Evolutionary conservation across 2,329 filamentous ascomycete species (phyloP).

Genomic region (Hortaea sp.): DNA sequence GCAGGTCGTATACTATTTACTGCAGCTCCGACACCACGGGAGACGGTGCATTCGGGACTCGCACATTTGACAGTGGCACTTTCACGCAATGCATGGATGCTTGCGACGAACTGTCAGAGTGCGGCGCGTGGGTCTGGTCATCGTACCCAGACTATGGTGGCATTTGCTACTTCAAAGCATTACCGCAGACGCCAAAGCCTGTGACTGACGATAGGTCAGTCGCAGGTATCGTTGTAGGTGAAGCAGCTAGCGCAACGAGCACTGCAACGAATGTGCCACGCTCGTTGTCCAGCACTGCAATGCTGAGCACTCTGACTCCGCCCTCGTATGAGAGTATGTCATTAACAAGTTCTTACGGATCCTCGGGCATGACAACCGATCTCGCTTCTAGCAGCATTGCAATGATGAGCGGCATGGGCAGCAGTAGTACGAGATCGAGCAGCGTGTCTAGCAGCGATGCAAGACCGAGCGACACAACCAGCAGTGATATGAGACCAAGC

Average conservation of each 20-base stretch:
- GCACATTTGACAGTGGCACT: slow-evolving; percentile 2
- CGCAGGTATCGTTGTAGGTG: too few species aligned
- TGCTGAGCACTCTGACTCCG: too few species aligned
- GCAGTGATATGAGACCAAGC: too few species aligned
- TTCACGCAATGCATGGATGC: slow-evolving; percentile 11
- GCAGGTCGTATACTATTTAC: slow-evolving; percentile 9
- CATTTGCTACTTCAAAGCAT: slow-evolving; percentile 3
- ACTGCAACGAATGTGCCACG: too few species aligned
- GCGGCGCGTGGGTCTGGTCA: slow-evolving; percentile 5
- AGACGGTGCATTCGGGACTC: neutral
- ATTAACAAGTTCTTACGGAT: neutral
- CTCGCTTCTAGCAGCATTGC: neutral
- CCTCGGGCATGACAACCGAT: neutral
- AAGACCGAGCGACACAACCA: too few species aligned
- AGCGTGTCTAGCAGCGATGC: too few species aligned
- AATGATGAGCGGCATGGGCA: neutral
- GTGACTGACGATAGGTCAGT: too few species aligned
- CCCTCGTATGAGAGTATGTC: too few species aligned
- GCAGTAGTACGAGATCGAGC: too few species aligned
- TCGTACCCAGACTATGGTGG: slow-evolving; percentile 1
- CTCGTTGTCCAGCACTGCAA: too few species aligned
- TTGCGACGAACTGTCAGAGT: slow-evolving; percentile 9
- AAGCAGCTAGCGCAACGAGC: too few species aligned
- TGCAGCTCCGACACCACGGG: slow-evolving; percentile 8
- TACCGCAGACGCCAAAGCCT: neutral